phyloP scores from a whole-genome alignment of 257 asterid species.

The Penstemon davidsonii region DNA sequence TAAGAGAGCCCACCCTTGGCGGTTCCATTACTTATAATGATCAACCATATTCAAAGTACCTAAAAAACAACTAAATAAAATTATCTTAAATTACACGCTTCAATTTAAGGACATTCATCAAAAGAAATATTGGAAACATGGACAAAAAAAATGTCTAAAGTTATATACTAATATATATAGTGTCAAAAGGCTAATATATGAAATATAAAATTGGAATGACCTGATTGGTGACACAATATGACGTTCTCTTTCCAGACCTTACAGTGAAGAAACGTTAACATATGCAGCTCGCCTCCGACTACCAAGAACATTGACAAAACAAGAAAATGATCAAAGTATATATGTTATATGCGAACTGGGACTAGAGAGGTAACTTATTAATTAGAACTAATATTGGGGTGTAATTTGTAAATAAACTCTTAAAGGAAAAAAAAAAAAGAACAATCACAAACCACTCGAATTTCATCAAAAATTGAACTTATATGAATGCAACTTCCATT shows the following conservation, averaged over 20 bases:
- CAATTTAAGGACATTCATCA: not conserved
- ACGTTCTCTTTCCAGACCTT: constrained; percentile 90
- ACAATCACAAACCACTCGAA: too few relatives aligned
- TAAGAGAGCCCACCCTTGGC: constrained; percentile 46
- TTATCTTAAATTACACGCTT: not conserved
- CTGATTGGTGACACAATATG: constrained; percentile 98
- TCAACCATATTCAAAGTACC: constrained; percentile 74
- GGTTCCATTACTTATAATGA: constrained; percentile 77
- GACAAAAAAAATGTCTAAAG: too few relatives aligned
- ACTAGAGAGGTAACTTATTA: constrained; percentile 62
- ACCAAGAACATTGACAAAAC: constrained; percentile 61
- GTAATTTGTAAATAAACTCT: too few relatives aligned
- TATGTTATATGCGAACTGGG: constrained; percentile 87
- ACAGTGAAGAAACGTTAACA: constrained; percentile 80
- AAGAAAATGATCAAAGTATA: constrained; percentile 63
- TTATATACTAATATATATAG: too few relatives aligned
- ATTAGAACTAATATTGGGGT: too few relatives aligned
- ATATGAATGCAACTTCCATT: too few relatives aligned
- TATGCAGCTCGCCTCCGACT: constrained; percentile 85
- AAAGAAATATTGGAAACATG: not conserved
- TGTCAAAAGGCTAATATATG: not conserved
- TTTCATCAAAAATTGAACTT: too few relatives aligned
- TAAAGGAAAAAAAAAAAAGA: too few relatives aligned
- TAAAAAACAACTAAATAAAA: constrained; percentile 65
- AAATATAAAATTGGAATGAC: constrained; percentile 49